A percentile compares a stretch with the other conserved stretches of the same genome.
phyloP scores from a whole-genome alignment of 352 stramenopile genomes.

The Globisporangium iwayamae region DNA sequence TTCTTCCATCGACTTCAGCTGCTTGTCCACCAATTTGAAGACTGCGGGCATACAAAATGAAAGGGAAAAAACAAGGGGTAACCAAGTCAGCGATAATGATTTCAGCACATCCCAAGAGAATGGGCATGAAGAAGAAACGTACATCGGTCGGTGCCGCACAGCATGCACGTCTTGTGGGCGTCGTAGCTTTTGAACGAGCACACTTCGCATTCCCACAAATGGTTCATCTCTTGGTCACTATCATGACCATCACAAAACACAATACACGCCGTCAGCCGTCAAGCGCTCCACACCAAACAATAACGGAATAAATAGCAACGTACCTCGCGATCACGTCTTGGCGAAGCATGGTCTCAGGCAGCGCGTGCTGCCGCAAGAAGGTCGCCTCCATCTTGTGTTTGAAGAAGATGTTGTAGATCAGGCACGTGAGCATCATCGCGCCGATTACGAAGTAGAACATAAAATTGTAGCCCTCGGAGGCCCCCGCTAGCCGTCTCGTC shows the following conservation, averaged over 20 bases:
- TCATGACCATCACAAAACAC: not conserved
- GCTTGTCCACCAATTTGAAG: constrained; percentile 70
- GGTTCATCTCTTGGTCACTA: constrained; percentile 81
- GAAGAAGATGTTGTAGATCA: constrained; percentile 89
- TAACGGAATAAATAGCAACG: not conserved
- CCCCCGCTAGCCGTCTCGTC: constrained; percentile 24
- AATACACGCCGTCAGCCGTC: not conserved
- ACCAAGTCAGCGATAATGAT: not conserved
- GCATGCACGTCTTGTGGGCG: constrained; percentile 81
- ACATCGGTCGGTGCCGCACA: constrained; percentile 84
- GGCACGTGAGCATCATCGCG: constrained; percentile 83
- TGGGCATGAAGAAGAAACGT: constrained; percentile 15
- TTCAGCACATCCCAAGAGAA: not conserved
- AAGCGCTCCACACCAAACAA: not conserved
- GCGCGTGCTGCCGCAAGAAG: constrained; percentile 59
- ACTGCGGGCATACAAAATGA: constrained; percentile 19
- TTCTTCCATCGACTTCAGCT: constrained; percentile 27
- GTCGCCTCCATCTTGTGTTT: constrained; percentile 78
- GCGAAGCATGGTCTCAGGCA: constrained; percentile 83
- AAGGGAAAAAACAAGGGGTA: not conserved
- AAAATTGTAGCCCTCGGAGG: constrained; percentile 82
- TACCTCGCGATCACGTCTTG: constrained; percentile 84
- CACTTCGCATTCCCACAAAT: constrained; percentile 90
- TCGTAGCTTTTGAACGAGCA: constrained; percentile 92
- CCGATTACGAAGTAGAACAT: constrained; percentile 89